Conservation (phyloP, 2,329 filamentous ascomycete species). For the Taxawa tesnikishii region DNA sequence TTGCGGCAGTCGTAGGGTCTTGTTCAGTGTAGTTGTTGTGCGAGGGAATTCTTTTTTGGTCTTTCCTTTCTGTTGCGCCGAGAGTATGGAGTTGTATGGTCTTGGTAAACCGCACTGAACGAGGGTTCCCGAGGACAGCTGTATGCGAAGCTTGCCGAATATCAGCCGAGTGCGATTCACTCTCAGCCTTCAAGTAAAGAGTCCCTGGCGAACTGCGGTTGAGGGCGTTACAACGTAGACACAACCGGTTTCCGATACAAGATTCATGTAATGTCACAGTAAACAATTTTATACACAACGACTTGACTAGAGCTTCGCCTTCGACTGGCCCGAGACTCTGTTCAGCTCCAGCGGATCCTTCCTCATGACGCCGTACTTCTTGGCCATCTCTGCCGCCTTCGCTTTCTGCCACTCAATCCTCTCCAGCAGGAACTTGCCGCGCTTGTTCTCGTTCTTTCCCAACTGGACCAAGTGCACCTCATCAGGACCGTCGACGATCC, state of each 20-base stretch:
- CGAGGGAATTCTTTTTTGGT: too few relatives aligned
- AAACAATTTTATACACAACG: not conserved
- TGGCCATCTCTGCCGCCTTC: constrained; percentile 54
- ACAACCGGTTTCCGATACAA: not conserved
- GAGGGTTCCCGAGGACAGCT: too few relatives aligned
- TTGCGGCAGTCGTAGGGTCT: too few relatives aligned
- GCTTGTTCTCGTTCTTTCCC: constrained; percentile 68
- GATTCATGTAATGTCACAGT: not conserved
- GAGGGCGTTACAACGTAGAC: not conserved
- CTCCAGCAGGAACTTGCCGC: constrained; percentile 43
- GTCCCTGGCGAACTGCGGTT: too few relatives aligned
- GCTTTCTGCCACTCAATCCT: constrained; percentile 53
- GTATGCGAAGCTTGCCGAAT: not conserved
- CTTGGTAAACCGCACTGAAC: too few relatives aligned
- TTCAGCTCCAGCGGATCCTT: constrained; percentile 29
- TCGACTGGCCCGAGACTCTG: constrained; percentile 22
- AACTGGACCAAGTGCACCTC: constrained; percentile 85
- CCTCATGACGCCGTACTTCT: constrained; percentile 39
- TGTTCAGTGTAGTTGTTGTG: too few relatives aligned
- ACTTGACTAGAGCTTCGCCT: constrained; percentile 26
- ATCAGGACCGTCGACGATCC: constrained; percentile 66
- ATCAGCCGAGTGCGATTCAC: not conserved
- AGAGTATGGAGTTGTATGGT: too few relatives aligned
- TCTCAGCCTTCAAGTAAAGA: too few relatives aligned
- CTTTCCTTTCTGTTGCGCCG: too few relatives aligned